Base-by-base conservation (phyloP, 768 basidiomycete species). In the Suillus discolor region DNA sequence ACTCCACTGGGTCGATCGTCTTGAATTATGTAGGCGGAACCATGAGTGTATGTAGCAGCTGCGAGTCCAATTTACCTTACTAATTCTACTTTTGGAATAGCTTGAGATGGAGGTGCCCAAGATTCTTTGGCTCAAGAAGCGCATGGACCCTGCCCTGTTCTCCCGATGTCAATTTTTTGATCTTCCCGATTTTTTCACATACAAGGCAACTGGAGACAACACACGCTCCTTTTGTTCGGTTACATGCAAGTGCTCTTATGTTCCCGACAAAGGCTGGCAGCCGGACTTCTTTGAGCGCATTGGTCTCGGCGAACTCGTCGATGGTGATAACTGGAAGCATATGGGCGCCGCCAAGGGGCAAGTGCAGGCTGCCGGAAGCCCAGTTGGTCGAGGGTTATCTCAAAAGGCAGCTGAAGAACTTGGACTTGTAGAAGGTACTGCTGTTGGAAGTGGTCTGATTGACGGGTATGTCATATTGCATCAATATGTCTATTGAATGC, bases 41-140 rank as follows among this genome's bases (percentile, higher is more conserved):
- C 44, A 98, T 99, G 91, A 96, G 94, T 74, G 96, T 93, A 80
- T 71, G 82, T 78, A 64, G 23, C 57, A 7, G 62, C 39, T 49
- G 20, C 44, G 13, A 62, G 57, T 28, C 51, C 44, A 9, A 47
- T 51, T 18, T 44, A 62, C 60, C 61, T 28, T 65, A n/a, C 61
- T 67, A 51, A 71, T 62, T 20, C 34, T 67, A 55, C 55, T 20
- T 61, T 31, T 42, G 44, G 54, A 47, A 34, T 68, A 97, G 93
- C 85, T 98, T 51, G 96, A 99, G 78, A 99, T 99, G 97, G 97
- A 98, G 78, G 88, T 98, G 53, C 97, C 97, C 0, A 99, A 99
- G 77, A 91, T 96, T 38, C 87, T 99, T 36, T 99, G 97, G 97
- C 84, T 99, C 51, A 98, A 96, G 77, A 89, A 87, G 66, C 83